These are phyloP conservation scores for Pleurotus salmoneostramineus DNA, from an alignment of 768 basidiomycete genomes.

Conservation along the genomic window DNA sequence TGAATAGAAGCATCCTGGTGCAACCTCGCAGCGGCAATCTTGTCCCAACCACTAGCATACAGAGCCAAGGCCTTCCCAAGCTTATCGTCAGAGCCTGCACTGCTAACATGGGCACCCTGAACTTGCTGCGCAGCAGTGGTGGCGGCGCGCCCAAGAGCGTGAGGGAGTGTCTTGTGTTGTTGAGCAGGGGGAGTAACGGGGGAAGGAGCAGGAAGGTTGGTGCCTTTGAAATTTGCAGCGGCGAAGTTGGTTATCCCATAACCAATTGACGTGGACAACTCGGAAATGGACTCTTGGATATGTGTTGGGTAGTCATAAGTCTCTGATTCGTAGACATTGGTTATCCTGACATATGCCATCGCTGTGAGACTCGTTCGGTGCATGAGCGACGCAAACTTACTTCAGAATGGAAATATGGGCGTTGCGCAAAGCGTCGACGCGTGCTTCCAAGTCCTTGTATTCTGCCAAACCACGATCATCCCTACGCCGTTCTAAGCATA, in stretches of 20 bases:
- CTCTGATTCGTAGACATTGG: constrained; percentile 86
- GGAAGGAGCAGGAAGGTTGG: constrained; percentile 75
- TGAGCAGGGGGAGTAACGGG: constrained; percentile 50
- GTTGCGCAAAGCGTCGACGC: constrained; percentile 86
- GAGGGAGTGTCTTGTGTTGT: constrained; percentile 95
- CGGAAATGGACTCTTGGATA: constrained; percentile 77
- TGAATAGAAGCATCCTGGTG: constrained; percentile 75
- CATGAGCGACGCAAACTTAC: constrained; percentile 33
- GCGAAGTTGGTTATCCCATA: constrained; percentile 81
- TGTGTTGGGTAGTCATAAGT: constrained; percentile 88
- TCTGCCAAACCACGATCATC: constrained; percentile 45
- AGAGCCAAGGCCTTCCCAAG: constrained; percentile 74
- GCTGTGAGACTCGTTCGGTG: background rate
- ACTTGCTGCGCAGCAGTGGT: constrained; percentile 51
- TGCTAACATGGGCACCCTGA: constrained; percentile 36
- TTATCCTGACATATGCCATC: constrained; percentile 48
- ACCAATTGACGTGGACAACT: constrained; percentile 67
- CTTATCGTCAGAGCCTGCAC: constrained; percentile 49
- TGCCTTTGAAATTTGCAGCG: constrained; percentile 84
- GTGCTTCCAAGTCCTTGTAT: constrained; percentile 93
- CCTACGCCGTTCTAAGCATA: background rate
- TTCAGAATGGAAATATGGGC: constrained; percentile 78
- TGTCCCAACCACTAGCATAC: constrained; percentile 84
- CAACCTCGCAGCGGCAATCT: constrained; percentile 71
- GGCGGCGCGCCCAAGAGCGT: constrained; percentile 86